Evolutionary conservation across 2,329 filamentous ascomycete species (phyloP).

Genomic region (Colletotrichum somersetense): DNA sequence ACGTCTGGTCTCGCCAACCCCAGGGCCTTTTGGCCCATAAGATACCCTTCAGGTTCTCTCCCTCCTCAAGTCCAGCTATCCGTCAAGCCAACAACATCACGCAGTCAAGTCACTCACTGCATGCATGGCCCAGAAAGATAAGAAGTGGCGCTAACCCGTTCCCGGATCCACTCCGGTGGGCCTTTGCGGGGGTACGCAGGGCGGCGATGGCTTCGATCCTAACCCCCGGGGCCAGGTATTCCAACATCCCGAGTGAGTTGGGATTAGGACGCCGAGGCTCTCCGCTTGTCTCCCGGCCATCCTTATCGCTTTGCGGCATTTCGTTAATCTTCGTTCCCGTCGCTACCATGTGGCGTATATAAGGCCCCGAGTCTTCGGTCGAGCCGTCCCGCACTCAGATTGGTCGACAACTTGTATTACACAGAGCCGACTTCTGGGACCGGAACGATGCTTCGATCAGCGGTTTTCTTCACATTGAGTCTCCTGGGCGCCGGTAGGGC

Average conservation of each 20-base stretch:
- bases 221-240: background rate
- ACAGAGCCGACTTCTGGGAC: no score
- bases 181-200: background rate
- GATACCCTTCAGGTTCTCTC: no score
- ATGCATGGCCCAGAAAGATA: background rate
- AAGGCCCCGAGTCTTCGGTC: no score
- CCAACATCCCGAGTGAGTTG: background rate
- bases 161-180: background rate
- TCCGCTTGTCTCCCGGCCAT: background rate
- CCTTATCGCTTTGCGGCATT: slow-evolving; percentile 8
- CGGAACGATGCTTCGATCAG: slow-evolving; percentile 7
- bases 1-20: background rate
- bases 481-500: background rate
- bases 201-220: slow-evolving; percentile 7
- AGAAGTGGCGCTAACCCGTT: background rate
- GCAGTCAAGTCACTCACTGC: background rate
- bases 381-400: no score
- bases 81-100: background rate
- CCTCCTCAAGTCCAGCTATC: no score
- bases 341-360: background rate
- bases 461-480: background rate
- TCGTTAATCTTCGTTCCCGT: background rate
- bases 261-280: background rate
- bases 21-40: background rate
- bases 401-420: no score